Percentiles rank a stretch among this genome's conserved stretches.
Conservation (phyloP, 441 rosid genomes). For the Monsonia emarginata region DNA sequence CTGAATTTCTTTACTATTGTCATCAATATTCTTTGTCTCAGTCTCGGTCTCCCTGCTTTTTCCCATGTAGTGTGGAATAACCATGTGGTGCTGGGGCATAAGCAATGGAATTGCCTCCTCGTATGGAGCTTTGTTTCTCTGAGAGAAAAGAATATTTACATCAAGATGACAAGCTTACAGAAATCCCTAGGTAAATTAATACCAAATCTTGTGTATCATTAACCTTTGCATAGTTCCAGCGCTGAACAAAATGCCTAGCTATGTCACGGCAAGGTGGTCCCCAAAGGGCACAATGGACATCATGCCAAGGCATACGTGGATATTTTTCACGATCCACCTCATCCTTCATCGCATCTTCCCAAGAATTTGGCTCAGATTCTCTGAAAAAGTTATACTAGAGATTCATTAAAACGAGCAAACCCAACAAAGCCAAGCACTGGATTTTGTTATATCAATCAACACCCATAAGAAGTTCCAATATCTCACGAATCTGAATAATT, state of each 20-base stretch:
- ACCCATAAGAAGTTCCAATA: neutral
- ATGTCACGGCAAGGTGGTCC: constrained; percentile 96
- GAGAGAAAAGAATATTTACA: constrained; percentile 17
- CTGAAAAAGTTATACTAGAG: constrained; percentile 27
- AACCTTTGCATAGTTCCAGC: constrained; percentile 99
- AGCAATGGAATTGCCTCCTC: constrained; percentile 94
- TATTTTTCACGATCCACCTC: constrained; percentile 79
- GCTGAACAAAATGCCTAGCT: constrained; percentile 96
- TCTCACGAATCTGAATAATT: neutral
- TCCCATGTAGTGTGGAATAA: constrained; percentile 92
- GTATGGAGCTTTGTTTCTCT: constrained; percentile 92
- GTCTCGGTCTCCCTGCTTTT: constrained; percentile 38
- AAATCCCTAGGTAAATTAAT: neutral
- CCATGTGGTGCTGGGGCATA: constrained; percentile 99
- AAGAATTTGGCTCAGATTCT: constrained; percentile 99
- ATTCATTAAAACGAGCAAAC: neutral
- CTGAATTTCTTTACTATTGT: constrained; percentile 31
- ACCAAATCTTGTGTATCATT: neutral
- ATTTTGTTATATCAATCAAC: constrained; percentile 1
- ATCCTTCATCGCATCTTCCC: constrained; percentile 96
- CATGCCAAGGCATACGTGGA: constrained; percentile 99
- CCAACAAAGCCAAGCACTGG: neutral
- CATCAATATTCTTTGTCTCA: constrained; percentile 38
- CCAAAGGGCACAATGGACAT: constrained; percentile 97
- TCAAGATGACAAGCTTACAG: constrained; percentile 8